phyloP scores from a whole-genome alignment of 2,329 filamentous ascomycete species.

The Calonectria hawksworthii region DNA sequence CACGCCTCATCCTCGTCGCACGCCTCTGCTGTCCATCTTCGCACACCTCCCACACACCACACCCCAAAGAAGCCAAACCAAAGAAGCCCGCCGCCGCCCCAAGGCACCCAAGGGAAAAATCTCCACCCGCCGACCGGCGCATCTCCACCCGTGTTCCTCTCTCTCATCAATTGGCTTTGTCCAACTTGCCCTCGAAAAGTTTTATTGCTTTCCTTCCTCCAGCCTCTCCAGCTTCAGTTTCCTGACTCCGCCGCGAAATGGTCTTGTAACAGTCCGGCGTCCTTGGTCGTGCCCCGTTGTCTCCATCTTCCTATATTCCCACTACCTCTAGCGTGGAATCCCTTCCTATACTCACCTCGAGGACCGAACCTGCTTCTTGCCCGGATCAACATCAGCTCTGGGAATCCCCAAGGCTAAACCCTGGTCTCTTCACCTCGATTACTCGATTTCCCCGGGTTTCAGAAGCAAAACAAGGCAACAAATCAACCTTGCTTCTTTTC shows the following conservation, averaged over 20 bases:
- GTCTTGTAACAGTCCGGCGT: slow-evolving; percentile 43
- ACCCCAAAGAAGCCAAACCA: slow-evolving; percentile 44
- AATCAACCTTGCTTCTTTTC: slow-evolving; percentile 28
- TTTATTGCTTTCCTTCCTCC: slow-evolving; percentile 46
- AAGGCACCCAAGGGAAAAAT: slow-evolving; percentile 47
- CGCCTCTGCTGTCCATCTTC: slow-evolving; percentile 19
- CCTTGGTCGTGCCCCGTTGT: slow-evolving; percentile 39
- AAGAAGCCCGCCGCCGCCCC: slow-evolving; percentile 36
- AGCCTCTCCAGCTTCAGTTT: slow-evolving; percentile 44
- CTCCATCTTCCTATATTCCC: slow-evolving; percentile 37
- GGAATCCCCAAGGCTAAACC: slow-evolving; percentile 25
- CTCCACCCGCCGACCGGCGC: slow-evolving; percentile 45
- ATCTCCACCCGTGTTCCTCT: slow-evolving; percentile 47
- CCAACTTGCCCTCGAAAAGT: slow-evolving; percentile 49
- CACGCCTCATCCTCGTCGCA: slow-evolving; percentile 22
- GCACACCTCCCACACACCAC: slow-evolving; percentile 30
- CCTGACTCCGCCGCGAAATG: slow-evolving; percentile 44
- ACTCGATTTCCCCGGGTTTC: slow-evolving; percentile 31
- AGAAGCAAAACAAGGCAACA: slow-evolving; percentile 23
- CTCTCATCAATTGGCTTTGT: slow-evolving; percentile 48
- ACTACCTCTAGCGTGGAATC: slow-evolving; percentile 40
- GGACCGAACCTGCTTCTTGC: slow-evolving; percentile 16
- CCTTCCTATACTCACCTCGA: slow-evolving; percentile 24
- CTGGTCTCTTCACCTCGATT: slow-evolving; percentile 33
- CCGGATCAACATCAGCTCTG: slow-evolving; percentile 28